A percentile compares a stretch with the other conserved stretches of the same genome.
These are phyloP conservation scores for Paecilomyces fulvus DNA, from an alignment of 2,329 filamentous ascomycete species.

Conservation along the genomic window DNA sequence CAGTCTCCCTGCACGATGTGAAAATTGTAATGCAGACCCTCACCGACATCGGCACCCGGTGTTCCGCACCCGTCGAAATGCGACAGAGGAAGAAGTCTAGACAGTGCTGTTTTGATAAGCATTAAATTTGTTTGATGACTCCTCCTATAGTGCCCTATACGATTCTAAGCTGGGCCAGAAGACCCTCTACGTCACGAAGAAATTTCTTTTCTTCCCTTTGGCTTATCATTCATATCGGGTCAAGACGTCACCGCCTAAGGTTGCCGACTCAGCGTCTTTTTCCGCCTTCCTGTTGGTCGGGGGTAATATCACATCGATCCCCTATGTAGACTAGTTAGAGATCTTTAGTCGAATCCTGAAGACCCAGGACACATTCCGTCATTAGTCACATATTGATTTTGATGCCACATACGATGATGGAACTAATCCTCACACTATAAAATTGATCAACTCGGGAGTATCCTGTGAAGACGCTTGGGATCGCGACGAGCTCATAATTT, in stretches of 20 bases:
- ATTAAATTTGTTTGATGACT: neutral
- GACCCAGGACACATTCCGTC: neutral
- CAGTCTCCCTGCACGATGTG: neutral
- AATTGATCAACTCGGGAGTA: neutral
- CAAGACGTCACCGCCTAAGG: neutral
- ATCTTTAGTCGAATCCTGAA: neutral
- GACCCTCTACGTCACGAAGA: neutral
- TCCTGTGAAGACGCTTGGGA: neutral
- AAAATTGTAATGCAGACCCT: neutral
- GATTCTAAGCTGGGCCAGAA: neutral
- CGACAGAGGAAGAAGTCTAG: neutral
- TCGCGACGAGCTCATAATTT: neutral
- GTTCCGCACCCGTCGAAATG: neutral
- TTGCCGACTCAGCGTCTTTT: slow-evolving; percentile 6
- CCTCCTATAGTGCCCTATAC: neutral
- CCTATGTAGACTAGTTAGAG: neutral
- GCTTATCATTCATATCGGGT: neutral
- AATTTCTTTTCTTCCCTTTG: neutral
- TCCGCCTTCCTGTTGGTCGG: slow-evolving; percentile 4
- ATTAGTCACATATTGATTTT: neutral
- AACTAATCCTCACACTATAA: neutral
- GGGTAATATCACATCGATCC: neutral
- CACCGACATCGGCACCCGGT: neutral
- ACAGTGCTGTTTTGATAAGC: neutral
- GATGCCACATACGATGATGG: neutral